Evolutionary conservation across 192 early-diverging fungal species (phyloP).

Genomic region (Gorgonomyces haynaldii): DNA sequence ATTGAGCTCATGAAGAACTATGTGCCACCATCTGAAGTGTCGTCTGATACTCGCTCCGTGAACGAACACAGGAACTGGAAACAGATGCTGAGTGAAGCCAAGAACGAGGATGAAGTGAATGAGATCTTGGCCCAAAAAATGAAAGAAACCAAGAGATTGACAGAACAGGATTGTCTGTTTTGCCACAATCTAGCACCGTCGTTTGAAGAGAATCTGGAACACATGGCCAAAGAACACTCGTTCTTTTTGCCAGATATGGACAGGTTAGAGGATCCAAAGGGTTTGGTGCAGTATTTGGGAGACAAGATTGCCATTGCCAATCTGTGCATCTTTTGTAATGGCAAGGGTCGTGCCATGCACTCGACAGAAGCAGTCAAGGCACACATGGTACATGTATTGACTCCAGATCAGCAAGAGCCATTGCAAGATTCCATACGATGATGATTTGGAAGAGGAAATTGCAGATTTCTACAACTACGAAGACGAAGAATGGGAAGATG

Average conservation of each 20-base stretch:
- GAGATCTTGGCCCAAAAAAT: conserved; percentile 76
- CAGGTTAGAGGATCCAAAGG: conserved; percentile 76
- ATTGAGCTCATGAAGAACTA: conserved; percentile 49
- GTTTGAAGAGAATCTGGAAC: conserved; percentile 63
- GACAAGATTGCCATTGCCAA: conserved; percentile 94
- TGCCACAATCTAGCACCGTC: conserved; percentile 44
- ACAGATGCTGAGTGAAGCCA: conserved; percentile 26
- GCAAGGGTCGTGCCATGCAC: conserved; percentile 69
- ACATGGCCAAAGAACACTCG: conserved; percentile 84
- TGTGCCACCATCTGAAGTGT: neutral
- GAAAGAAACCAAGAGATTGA: conserved; percentile 51
- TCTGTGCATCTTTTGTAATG: conserved; percentile 91
- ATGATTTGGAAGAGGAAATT: conserved; percentile 83
- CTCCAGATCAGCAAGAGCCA: conserved; percentile 77
- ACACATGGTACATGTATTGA: conserved; percentile 60
- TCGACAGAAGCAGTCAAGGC: conserved; percentile 81
- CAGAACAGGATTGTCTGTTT: conserved; percentile 80
- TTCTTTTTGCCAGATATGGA: conserved; percentile 98
- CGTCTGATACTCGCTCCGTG: neutral
- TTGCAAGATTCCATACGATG: conserved; percentile 92
- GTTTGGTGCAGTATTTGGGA: conserved; percentile 80
- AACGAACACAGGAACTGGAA: neutral
- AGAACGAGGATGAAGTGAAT: conserved; percentile 53
- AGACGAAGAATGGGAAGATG: conserved; percentile 23
- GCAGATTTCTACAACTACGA: conserved; percentile 92